phyloP scores from a whole-genome alignment of 2,329 filamentous ascomycete genomes.

The Pyrenophora teres region DNA sequence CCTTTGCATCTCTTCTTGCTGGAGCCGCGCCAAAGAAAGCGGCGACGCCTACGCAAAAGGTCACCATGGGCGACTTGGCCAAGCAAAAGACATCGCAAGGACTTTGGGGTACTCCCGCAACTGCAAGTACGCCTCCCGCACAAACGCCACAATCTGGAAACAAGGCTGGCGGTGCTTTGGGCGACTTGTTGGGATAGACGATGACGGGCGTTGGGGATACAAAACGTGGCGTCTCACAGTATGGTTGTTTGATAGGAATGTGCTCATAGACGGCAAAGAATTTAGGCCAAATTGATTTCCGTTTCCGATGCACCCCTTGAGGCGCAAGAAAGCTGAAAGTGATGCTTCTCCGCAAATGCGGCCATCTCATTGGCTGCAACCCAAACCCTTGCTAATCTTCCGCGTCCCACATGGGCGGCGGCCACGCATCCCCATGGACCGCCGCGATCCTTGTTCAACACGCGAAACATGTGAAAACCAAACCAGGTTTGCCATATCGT shows the following conservation, averaged over 20 bases:
- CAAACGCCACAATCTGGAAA: conserved; percentile 36
- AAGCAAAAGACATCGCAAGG: conserved; percentile 96
- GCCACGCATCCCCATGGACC: too few species aligned
- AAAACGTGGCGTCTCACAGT: conserved; percentile 7
- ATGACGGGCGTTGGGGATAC: conserved; percentile 3
- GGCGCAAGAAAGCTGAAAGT: not conserved
- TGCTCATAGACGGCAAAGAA: not conserved
- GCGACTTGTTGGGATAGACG: conserved; percentile 42
- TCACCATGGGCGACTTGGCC: conserved; percentile 90
- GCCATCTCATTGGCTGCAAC: conserved; percentile 1
- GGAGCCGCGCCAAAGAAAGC: conserved; percentile 77
- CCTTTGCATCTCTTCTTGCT: conserved; percentile 86
- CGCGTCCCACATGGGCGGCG: conserved; percentile 1
- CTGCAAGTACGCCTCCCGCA: conserved; percentile 39
- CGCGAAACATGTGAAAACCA: conserved; percentile 13
- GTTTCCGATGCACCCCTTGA: not conserved
- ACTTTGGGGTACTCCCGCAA: conserved; percentile 80
- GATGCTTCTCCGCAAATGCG: conserved; percentile 11
- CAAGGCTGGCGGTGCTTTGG: conserved; percentile 45
- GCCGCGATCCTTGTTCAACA: conserved; percentile 5
- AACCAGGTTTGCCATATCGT: not conserved
- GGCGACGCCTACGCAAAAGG: conserved; percentile 62
- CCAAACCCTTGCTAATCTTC: conserved; percentile 3
- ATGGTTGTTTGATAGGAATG: not conserved
- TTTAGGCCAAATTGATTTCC: not conserved